Evolutionary conservation across 1,139 yeast species (phyloP).

Genomic region (Suhomyces maxii): DNA sequence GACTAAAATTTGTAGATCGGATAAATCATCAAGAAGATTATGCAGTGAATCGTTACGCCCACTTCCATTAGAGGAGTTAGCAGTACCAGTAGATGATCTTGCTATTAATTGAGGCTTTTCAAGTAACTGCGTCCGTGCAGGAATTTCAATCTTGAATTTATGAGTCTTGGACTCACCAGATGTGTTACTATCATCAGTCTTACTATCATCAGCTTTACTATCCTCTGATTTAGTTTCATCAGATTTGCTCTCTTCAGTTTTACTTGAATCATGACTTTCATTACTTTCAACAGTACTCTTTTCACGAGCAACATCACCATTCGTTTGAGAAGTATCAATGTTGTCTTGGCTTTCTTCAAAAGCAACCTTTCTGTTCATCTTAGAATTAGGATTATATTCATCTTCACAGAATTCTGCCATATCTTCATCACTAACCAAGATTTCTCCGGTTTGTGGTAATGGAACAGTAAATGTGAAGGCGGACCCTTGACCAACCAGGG

Average conservation of each 20-base stretch:
- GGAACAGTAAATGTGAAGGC: conserved; percentile 81
- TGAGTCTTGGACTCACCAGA: neutral
- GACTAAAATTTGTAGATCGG: conserved; percentile 62
- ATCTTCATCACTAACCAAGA: conserved; percentile 41
- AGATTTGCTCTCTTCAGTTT: neutral
- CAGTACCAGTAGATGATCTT: conserved; percentile 59
- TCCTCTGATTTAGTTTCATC: neutral
- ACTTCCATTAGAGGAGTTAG: conserved; percentile 35
- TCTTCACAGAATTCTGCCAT: conserved; percentile 45
- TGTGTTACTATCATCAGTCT: neutral
- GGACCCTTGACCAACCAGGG: conserved; percentile 75
- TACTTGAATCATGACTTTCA: neutral
- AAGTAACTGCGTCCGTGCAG: conserved; percentile 15
- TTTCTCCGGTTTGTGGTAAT: conserved; percentile 66
- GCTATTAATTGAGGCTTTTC: conserved; percentile 51
- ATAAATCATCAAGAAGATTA: conserved; percentile 30
- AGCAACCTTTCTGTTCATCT: conserved; percentile 38
- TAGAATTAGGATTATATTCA: conserved; percentile 42
- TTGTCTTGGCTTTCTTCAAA: conserved; percentile 19
- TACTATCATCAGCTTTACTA: neutral
- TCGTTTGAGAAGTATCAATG: conserved; percentile 1
- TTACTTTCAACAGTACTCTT: neutral
- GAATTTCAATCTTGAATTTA: conserved; percentile 12
- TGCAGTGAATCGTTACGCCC: conserved; percentile 21
- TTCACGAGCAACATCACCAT: conserved; percentile 3